Base-by-base conservation (phyloP, 345 rosid genomes). In the Syzygium aromaticum region DNA sequence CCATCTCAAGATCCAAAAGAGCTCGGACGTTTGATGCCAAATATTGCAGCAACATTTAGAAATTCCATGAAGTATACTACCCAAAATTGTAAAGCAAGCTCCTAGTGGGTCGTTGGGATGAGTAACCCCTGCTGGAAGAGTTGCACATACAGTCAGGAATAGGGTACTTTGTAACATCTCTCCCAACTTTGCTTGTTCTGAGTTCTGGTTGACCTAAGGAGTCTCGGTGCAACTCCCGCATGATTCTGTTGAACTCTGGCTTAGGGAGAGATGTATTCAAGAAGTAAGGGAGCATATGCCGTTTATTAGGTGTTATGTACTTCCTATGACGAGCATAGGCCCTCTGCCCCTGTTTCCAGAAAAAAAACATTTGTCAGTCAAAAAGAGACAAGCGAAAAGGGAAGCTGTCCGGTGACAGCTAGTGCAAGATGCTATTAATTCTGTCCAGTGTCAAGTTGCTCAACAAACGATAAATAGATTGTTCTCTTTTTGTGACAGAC, bases 141-240 rank as follows among this genome's bases (percentile, higher is more conserved):
- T 90, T 94, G 91, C 99, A 96, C 98, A 98, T 94, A 52, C 99
- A 98, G 84, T 94, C 95, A 5, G 97, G 99, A 73, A 96, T 90
- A 5, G 98, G 99, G 88, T 91, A 95, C 90, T 98, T 98, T 6
- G 99, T 96, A 13, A 93, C 98, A 90, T 98, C 99, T 90, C 95
- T 93, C 90, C 96, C 95, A 43, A 89, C 91, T 93, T 95, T 98
- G 90, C 90, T 91, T 19, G 91, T 90, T 87, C 96, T 91, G 77
- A 96, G 91, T 85, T 96, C 97, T 40, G 99, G 99, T 87, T 96
- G 98, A 51, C 99, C 99, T 33, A 96, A 91, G 46, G 99, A 98
- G 73, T 94, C 97, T 19, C 84, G 61, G 85, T 96, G 99, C 91
- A 98, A 84, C 57, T 91, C 95, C 90, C 83, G 90, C 84, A 98